Conservation (phyloP, 345 rosid genomes). For the Rhodamnia rubescens region DNA sequence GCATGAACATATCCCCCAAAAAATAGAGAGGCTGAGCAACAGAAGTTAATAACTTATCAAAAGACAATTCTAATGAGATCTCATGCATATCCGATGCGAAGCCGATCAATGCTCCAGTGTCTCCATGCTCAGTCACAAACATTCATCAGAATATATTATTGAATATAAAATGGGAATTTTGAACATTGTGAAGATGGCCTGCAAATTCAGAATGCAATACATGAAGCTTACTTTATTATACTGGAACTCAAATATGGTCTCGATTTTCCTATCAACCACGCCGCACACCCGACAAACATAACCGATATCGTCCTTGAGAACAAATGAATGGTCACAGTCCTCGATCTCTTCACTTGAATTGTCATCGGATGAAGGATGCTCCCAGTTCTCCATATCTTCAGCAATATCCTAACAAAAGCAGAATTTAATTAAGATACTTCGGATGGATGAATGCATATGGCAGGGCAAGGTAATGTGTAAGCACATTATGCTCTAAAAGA, state of each 20-base stretch:
- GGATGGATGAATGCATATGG: neutral
- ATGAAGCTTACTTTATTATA: conserved; percentile 48
- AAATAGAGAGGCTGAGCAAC: neutral
- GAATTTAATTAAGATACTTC: neutral
- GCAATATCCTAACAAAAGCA: conserved; percentile 28
- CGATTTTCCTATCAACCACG: conserved; percentile 57
- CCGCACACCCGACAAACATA: conserved; percentile 89
- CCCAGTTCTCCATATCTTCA: conserved; percentile 4
- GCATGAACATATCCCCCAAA: neutral
- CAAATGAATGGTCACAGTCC: conserved; percentile 67
- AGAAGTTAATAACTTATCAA: neutral
- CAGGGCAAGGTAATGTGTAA: neutral
- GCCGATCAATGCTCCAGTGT: neutral
- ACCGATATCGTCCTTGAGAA: conserved; percentile 88
- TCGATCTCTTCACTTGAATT: neutral
- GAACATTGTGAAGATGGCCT: neutral
- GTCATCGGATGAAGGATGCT: conserved; percentile 26
- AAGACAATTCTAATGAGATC: neutral
- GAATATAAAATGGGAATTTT: neutral
- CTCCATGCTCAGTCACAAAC: neutral
- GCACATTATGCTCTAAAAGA: neutral
- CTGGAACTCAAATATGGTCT: conserved; percentile 68
- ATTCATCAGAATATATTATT: neutral
- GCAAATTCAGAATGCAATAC: neutral
- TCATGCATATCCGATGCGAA: neutral